Conservation (phyloP, 768 basidiomycete species). For the Tulasnella sp. region DNA sequence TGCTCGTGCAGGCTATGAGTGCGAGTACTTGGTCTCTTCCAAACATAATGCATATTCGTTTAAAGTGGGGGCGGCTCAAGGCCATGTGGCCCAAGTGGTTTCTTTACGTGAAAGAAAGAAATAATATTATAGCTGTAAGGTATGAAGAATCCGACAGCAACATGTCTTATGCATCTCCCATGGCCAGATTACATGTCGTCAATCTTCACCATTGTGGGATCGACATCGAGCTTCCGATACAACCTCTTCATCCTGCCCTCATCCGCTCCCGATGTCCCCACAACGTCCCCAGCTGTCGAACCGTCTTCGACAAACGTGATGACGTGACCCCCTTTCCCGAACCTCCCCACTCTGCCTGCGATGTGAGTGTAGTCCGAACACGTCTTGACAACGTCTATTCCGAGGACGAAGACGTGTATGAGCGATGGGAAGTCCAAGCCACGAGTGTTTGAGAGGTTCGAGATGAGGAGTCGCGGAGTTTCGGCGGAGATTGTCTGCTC, state of each 20-base stretch:
- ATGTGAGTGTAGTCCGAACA: constrained; percentile 7
- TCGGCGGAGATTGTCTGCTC: not conserved
- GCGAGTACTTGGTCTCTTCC: too few species aligned
- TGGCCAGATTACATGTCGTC: not conserved
- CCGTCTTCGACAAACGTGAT: constrained; percentile 14
- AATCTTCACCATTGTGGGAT: not conserved
- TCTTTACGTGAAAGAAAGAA: too few species aligned
- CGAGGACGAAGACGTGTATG: constrained; percentile 18
- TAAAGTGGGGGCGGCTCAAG: too few species aligned
- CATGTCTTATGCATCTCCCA: too few species aligned
- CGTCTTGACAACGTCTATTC: not conserved
- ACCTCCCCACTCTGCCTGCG: constrained; percentile 15
- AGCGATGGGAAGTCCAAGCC: constrained; percentile 21
- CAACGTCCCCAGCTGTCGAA: not conserved
- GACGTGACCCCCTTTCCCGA: constrained; percentile 9
- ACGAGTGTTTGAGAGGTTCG: constrained; percentile 14
- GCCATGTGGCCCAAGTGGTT: too few species aligned
- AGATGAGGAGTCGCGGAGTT: constrained; percentile 17
- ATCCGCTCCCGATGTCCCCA: not conserved
- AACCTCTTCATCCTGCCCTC: constrained; percentile 4
- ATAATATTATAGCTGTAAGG: not conserved
- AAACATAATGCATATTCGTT: too few species aligned
- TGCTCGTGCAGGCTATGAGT: too few species aligned
- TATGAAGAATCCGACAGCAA: not conserved
- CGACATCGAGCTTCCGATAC: constrained; percentile 9